Evolutionary conservation across 2,329 filamentous ascomycete species (phyloP).

Genomic region (Cercospora sp.): DNA sequence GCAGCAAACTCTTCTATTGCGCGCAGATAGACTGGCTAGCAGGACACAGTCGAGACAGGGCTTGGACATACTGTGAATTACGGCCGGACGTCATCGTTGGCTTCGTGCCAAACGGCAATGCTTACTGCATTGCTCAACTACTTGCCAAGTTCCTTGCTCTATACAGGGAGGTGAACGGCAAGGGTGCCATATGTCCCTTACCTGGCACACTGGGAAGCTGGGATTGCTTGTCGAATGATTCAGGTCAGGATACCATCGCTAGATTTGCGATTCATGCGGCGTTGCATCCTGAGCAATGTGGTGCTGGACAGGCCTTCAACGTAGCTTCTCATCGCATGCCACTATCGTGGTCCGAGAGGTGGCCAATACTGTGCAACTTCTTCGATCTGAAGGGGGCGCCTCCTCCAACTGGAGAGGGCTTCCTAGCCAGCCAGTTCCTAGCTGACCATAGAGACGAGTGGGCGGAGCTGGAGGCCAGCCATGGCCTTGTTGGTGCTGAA

Average conservation of each 20-base stretch:
- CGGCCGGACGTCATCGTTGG: constrained; percentile 44
- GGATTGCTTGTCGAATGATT: constrained; percentile 39
- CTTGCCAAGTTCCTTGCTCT: constrained; percentile 26
- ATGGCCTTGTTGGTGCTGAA: constrained; percentile 44
- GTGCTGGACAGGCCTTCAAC: constrained; percentile 31
- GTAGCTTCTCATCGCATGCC: constrained; percentile 26
- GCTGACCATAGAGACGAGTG: constrained; percentile 39
- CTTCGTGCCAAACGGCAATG: constrained; percentile 44
- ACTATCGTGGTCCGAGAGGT: constrained; percentile 30
- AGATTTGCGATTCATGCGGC: constrained; percentile 27
- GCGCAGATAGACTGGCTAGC: constrained; percentile 41
- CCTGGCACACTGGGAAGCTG: constrained; percentile 42
- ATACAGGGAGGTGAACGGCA: not conserved
- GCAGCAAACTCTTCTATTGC: constrained; percentile 42
- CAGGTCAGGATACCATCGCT: constrained; percentile 40
- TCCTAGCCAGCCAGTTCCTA: constrained; percentile 36
- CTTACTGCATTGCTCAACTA: constrained; percentile 40
- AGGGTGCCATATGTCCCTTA: constrained; percentile 39
- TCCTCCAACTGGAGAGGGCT: constrained; percentile 23
- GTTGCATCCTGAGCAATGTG: constrained; percentile 22
- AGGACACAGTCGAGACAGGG: constrained; percentile 36
- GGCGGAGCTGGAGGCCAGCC: constrained; percentile 39
- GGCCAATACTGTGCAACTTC: constrained; percentile 33
- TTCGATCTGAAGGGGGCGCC: constrained; percentile 31
- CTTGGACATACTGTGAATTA: constrained; percentile 43